phyloP scores from a whole-genome alignment of 2,329 filamentous ascomycete genomes.

The Emmonsia crescens region DNA sequence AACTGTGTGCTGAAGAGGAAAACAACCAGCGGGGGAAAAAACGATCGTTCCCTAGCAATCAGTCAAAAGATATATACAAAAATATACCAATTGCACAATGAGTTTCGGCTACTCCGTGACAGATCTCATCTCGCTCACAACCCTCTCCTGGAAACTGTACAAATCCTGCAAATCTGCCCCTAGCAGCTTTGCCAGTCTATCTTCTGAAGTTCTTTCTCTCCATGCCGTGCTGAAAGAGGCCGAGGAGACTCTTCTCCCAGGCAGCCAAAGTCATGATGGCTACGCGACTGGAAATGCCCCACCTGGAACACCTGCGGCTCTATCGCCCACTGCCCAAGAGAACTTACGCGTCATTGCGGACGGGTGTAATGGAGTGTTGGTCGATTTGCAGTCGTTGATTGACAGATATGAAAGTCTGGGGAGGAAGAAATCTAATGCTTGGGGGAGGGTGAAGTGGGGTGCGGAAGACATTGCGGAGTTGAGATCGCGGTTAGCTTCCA shows the following conservation, averaged over 20 bases:
- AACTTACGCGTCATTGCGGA: not conserved
- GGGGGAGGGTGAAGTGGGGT: not conserved
- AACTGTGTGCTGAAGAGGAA: not conserved
- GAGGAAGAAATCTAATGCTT: not conserved
- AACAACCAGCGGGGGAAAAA: not conserved
- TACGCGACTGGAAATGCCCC: not conserved
- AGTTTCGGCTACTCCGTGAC: not conserved
- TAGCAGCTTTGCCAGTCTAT: not conserved
- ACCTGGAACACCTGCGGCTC: not conserved
- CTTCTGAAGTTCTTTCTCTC: not conserved
- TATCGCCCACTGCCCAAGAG: not conserved
- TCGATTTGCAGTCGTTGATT: not conserved
- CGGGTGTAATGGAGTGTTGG: not conserved
- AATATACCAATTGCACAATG: not conserved
- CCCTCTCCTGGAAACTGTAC: not conserved
- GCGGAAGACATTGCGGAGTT: not conserved
- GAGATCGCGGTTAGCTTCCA: not conserved
- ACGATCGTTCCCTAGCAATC: not conserved
- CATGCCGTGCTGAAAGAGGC: not conserved
- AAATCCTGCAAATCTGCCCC: constrained; percentile 1
- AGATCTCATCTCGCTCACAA: not conserved
- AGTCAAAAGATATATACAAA: not conserved
- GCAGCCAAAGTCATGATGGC: not conserved
- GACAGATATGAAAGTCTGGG: constrained; percentile 1
- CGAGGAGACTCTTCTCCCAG: not conserved